phyloP scores from a whole-genome alignment of 2,329 filamentous ascomycete genomes.

The Alternaria triticina region DNA sequence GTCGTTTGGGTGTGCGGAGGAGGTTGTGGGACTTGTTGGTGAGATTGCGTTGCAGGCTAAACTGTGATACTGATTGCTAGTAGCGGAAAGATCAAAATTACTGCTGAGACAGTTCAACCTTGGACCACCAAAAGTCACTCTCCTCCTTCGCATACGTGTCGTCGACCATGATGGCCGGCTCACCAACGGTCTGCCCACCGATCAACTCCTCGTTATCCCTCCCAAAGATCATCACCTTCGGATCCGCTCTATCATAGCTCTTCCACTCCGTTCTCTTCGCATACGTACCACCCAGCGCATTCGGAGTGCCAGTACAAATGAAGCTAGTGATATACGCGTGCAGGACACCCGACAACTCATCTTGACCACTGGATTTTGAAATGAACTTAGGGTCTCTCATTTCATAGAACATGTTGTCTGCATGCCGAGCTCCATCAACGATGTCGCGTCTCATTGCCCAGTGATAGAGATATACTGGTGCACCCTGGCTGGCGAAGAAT shows the following conservation, averaged over 20 bases:
- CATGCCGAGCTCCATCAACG: slow-evolving; percentile 42
- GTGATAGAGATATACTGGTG: slow-evolving; percentile 64
- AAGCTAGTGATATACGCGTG: slow-evolving; percentile 44
- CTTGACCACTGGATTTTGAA: slow-evolving; percentile 32
- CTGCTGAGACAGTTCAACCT: slow-evolving; percentile 46
- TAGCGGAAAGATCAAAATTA: background rate
- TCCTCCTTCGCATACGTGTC: slow-evolving; percentile 56
- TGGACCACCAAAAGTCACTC: slow-evolving; percentile 68
- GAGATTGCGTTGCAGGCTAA: background rate
- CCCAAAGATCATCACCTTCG: slow-evolving; percentile 61
- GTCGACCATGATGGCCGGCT: slow-evolving; percentile 50
- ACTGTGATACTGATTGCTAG: background rate
- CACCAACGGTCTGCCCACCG: slow-evolving; percentile 28
- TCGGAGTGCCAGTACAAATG: slow-evolving; percentile 41
- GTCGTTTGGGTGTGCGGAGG: slow-evolving; percentile 47
- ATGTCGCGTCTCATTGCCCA: slow-evolving; percentile 60
- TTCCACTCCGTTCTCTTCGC: slow-evolving; percentile 28
- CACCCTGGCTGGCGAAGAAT: slow-evolving; percentile 45
- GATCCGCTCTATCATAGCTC: slow-evolving; percentile 15
- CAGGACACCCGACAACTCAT: slow-evolving; percentile 35
- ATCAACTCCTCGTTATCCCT: slow-evolving; percentile 63
- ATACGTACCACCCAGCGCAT: slow-evolving; percentile 21
- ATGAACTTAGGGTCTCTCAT: slow-evolving; percentile 30
- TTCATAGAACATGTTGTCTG: slow-evolving; percentile 46
- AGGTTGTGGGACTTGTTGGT: background rate